A percentile compares a stretch with the other conserved stretches of the same genome.
phyloP scores from a whole-genome alignment of 305 asterid genomes.

The Salvia sclarea region DNA sequence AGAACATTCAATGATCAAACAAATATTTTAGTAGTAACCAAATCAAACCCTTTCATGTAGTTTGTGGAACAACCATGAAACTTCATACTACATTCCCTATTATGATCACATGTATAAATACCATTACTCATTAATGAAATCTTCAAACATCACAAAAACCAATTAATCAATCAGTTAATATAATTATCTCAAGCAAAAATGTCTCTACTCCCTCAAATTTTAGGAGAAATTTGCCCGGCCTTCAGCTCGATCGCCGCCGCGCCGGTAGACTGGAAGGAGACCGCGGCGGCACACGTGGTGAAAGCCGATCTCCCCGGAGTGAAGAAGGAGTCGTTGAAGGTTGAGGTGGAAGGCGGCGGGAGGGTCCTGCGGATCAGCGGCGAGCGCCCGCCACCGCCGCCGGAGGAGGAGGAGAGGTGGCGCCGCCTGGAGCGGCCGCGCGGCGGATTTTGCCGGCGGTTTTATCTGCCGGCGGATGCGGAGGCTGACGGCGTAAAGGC shows the following conservation, averaged over 20 bases:
- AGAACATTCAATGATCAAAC: background rate
- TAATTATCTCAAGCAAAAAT: too few species aligned
- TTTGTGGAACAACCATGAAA: slow-evolving; percentile 6
- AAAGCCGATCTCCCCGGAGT: slow-evolving; percentile 41
- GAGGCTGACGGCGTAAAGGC: slow-evolving; percentile 37
- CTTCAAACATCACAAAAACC: background rate
- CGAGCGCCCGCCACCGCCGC: slow-evolving; percentile 1
- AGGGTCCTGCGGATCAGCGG: slow-evolving; percentile 37
- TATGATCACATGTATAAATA: background rate
- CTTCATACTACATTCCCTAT: background rate
- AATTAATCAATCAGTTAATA: too few species aligned
- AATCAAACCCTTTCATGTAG: background rate
- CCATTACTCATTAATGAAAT: background rate
- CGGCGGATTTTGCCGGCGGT: slow-evolving; percentile 30
- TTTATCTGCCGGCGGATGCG: slow-evolving; percentile 35
- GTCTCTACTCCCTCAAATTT: slow-evolving; percentile 31
- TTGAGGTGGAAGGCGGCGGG: slow-evolving; percentile 39
- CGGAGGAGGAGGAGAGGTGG: slow-evolving; percentile 30
- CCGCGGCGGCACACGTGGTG: slow-evolving; percentile 28
- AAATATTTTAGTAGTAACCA: background rate
- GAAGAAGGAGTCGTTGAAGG: slow-evolving; percentile 37
- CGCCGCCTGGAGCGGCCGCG: slow-evolving; percentile 34
- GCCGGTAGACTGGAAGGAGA: slow-evolving; percentile 38
- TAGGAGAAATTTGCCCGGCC: slow-evolving; percentile 16
- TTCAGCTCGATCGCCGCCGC: background rate